Conservation (phyloP, 805 yeast species). For the Cyberlindnera maritima region DNA sequence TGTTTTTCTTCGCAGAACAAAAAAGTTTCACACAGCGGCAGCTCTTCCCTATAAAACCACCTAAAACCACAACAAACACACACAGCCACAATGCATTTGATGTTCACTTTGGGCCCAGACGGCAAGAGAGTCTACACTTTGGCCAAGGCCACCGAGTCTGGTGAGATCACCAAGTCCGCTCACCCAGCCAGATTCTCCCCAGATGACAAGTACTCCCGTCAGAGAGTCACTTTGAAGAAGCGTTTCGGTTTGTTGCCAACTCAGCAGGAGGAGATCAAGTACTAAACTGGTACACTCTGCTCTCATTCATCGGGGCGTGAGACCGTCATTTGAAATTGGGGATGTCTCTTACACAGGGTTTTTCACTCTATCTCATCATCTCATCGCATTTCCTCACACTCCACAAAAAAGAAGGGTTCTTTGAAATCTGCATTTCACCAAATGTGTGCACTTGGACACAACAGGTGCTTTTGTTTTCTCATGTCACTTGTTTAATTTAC, state of each 20-base stretch:
- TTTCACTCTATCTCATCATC: no score
- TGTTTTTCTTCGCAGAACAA: no score
- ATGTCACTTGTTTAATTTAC: constrained; percentile 1
- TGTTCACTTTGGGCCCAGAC: constrained; percentile 93
- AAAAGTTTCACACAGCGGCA: constrained; percentile 1
- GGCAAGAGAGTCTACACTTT: constrained; percentile 96
- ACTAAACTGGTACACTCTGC: constrained; percentile 7
- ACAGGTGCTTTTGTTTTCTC: neutral
- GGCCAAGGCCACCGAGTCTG: constrained; percentile 72
- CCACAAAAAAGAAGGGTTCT: neutral
- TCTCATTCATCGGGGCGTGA: no score
- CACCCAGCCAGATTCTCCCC: constrained; percentile 99
- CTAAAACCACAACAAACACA: neutral
- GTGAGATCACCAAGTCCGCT: constrained; percentile 97
- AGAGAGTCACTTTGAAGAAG: constrained; percentile 96
- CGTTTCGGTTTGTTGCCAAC: constrained; percentile 88
- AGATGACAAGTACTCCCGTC: constrained; percentile 98
- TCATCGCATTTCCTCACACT: neutral
- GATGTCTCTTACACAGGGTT: no score
- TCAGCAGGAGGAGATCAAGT: constrained; percentile 44
- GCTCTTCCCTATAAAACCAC: neutral
- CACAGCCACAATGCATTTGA: constrained; percentile 78
- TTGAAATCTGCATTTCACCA: neutral
- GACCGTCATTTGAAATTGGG: no score
- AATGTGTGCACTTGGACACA: neutral